Conservation (phyloP, 2,329 filamentous ascomycete species). For the Orbilia blumenaviensis region DNA sequence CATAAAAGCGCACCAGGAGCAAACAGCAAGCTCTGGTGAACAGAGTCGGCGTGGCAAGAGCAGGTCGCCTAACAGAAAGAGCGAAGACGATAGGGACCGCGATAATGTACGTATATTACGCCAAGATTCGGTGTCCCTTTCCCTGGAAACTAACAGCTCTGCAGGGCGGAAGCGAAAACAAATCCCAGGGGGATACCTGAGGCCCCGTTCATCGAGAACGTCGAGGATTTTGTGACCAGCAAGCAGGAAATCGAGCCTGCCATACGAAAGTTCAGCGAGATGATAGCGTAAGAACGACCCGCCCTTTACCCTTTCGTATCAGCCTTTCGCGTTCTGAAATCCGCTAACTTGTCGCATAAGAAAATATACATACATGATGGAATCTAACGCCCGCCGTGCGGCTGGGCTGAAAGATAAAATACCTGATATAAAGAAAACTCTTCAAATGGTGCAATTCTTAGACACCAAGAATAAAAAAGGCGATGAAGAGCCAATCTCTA, state of each 20-base stretch:
- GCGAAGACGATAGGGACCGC: background rate
- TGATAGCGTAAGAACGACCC: conserved; percentile 77
- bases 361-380: conserved; percentile 99
- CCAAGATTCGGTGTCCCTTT: background rate
- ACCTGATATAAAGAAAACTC: conserved; percentile 93
- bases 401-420: conserved; percentile 90
- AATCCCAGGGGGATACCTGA: conserved; percentile 85
- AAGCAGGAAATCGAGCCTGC: conserved; percentile 82
- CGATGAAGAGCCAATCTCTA: conserved; percentile 76
- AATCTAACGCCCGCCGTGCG: conserved; percentile 85
- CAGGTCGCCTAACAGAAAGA: background rate
- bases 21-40: background rate
- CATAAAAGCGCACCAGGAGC: background rate
- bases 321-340: background rate
- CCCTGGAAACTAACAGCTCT: background rate
- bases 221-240: conserved; percentile 85
- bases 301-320: background rate
- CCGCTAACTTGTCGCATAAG: conserved; percentile 64
- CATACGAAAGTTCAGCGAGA: conserved; percentile 85
- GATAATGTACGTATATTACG: conserved; percentile 18
- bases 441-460: conserved; percentile 89
- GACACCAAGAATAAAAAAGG: conserved; percentile 71
- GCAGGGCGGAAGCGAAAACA: conserved; percentile 65
- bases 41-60: background rate
- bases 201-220: conserved; percentile 85